phyloP scores from a whole-genome alignment of 2,329 filamentous ascomycete species.

The Fusarium sp. region DNA sequence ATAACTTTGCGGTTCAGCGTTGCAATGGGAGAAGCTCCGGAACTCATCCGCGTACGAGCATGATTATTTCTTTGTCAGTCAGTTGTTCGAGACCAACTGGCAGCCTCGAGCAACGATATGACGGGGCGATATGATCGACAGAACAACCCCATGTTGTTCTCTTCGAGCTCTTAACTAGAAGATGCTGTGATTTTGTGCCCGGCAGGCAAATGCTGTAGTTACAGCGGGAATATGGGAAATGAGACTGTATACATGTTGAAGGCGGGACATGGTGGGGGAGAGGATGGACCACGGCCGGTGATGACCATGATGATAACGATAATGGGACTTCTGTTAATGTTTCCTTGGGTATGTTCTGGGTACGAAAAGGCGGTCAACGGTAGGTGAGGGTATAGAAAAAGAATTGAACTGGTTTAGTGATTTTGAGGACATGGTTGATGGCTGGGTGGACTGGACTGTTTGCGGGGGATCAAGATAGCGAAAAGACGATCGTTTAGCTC shows the following conservation, averaged over 20 bases:
- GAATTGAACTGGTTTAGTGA: slow-evolving; percentile 1
- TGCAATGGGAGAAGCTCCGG: slow-evolving; percentile 60
- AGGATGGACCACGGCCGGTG: slow-evolving; percentile 17
- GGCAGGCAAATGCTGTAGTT: slow-evolving; percentile 2
- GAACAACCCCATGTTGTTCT: neutral
- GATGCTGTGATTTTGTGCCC: neutral
- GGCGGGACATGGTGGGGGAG: neutral
- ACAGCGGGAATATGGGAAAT: slow-evolving; percentile 1
- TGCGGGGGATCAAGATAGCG: slow-evolving; percentile 10
- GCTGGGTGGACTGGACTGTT: neutral
- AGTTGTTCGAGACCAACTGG: slow-evolving; percentile 69
- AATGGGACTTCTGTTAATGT: slow-evolving; percentile 12
- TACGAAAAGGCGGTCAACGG: slow-evolving; percentile 26
- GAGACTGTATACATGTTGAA: slow-evolving; percentile 19
- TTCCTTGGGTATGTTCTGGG: slow-evolving; percentile 6
- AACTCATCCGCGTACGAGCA: slow-evolving; percentile 61
- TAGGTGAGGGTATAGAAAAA: slow-evolving; percentile 8
- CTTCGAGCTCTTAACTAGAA: neutral
- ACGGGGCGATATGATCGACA: slow-evolving; percentile 1
- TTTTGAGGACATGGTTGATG: slow-evolving; percentile 3
- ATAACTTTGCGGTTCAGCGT: slow-evolving; percentile 41
- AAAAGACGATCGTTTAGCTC: slow-evolving; percentile 23
- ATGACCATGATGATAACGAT: slow-evolving; percentile 32
- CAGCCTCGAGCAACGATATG: slow-evolving; percentile 49
- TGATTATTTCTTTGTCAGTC: slow-evolving; percentile 69